Evolutionary conservation across 176 grass and related monocot genomes (phyloP).

Genomic region (Leersia perrieri): DNA sequence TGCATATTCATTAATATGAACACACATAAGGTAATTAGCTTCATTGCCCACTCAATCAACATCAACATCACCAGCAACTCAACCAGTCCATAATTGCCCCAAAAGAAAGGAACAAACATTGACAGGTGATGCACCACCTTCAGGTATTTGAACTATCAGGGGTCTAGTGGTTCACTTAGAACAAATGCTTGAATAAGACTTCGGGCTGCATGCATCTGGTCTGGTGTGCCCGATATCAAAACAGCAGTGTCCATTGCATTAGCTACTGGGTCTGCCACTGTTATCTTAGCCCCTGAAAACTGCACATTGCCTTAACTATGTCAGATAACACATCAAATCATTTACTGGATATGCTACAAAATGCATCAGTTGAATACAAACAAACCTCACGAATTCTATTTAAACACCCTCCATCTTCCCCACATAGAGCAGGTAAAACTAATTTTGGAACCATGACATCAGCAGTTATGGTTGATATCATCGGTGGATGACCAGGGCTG

Average conservation of each 20-base stretch:
- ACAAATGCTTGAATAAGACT: conserved; percentile 97
- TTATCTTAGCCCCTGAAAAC: conserved; percentile 97
- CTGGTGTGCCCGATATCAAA: conserved; percentile 71
- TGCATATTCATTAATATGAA: conserved; percentile 27
- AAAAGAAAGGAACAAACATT: conserved; percentile 16
- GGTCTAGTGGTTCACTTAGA: conserved; percentile 63
- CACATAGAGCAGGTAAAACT: conserved; percentile 64
- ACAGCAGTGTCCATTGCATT: conserved; percentile 67
- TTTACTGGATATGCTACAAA: neutral
- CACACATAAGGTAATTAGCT: conserved; percentile 3
- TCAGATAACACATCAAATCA: neutral
- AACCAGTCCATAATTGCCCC: neutral
- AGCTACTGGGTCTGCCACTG: conserved; percentile 60
- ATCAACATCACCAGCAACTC: conserved; percentile 19
- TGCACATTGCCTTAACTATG: conserved; percentile 47
- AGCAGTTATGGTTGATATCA: conserved; percentile 59
- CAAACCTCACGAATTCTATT: conserved; percentile 76
- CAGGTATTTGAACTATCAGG: conserved; percentile 31
- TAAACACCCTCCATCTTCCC: conserved; percentile 89
- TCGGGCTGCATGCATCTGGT: conserved; percentile 83
- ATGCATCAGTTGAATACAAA: conserved; percentile 31
- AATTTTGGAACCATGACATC: conserved; percentile 81
- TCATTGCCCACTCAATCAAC: conserved; percentile 19
- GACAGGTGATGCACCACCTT: conserved; percentile 33
- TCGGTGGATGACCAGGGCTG: conserved; percentile 61